phyloP scores from a whole-genome alignment of 2,329 filamentous ascomycete species.

The Chrysosporium keratinophilum region DNA sequence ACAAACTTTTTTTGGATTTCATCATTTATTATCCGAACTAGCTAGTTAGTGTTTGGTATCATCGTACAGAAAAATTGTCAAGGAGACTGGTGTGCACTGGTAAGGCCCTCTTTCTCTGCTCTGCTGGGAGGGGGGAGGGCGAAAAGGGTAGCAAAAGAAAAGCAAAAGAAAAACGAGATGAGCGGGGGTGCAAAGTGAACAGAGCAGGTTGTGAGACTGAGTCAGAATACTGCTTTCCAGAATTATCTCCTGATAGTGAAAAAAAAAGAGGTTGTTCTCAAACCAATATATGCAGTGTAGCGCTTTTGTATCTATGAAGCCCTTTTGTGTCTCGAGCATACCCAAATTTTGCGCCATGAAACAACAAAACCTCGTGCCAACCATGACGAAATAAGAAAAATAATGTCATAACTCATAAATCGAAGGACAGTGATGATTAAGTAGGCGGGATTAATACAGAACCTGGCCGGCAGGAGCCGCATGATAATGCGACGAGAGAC shows the following conservation, averaged over 20 bases:
- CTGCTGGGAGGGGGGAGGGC: not conserved
- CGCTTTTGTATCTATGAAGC: not conserved
- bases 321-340: not conserved
- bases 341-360: not conserved
- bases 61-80: not conserved
- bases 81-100: not conserved
- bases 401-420: not conserved
- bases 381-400: not conserved
- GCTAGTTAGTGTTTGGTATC: not conserved
- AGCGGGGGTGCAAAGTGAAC: not conserved
- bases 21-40: not conserved
- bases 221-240: not conserved
- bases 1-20: not conserved
- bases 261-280: not conserved
- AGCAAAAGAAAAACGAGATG: not conserved
- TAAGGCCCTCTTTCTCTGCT: not conserved
- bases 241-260: not conserved
- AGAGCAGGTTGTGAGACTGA: not conserved
- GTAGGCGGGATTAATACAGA: not conserved
- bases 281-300: slow-evolving; percentile 2
- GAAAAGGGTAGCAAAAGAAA: not conserved
- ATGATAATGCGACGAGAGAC: not conserved
- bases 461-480: not conserved
- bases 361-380: not conserved
- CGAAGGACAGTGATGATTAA: not conserved